Conservation (phyloP, 257 asterid species). For the Solanum arcanum region DNA sequence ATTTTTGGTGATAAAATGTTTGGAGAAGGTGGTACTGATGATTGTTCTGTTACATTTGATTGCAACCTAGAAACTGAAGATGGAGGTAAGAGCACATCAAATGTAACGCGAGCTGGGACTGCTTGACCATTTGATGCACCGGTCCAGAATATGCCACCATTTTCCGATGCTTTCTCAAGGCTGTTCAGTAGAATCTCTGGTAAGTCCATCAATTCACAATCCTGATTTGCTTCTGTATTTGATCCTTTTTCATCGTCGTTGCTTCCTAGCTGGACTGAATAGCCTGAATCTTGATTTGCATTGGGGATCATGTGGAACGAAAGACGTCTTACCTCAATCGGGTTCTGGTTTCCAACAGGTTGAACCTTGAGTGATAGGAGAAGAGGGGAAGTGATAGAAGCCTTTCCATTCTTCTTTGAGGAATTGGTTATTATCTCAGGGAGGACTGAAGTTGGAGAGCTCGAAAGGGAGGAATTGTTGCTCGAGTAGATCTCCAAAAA, state of each 20-base stretch:
- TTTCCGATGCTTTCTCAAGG: slow-evolving; percentile 3
- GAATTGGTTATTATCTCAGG: slow-evolving; percentile 18
- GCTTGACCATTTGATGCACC: background rate
- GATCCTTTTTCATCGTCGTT: background rate
- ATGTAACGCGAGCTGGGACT: slow-evolving; percentile 6
- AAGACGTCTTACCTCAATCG: slow-evolving; percentile 61
- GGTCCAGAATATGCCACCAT: slow-evolving; percentile 7
- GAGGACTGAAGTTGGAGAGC: slow-evolving; percentile 84
- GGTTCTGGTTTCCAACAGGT: slow-evolving; percentile 57
- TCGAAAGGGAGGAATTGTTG: slow-evolving; percentile 16
- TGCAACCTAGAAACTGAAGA: slow-evolving; percentile 16
- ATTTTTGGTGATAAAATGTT: background rate
- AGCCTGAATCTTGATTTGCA: slow-evolving; percentile 27
- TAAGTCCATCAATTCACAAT: slow-evolving; percentile 17
- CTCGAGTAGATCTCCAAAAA: slow-evolving; percentile 29
- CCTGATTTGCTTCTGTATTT: slow-evolving; percentile 1
- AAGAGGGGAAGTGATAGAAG: slow-evolving; percentile 38
- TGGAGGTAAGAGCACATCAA: slow-evolving; percentile 16
- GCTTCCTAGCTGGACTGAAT: slow-evolving; percentile 8
- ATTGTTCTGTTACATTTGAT: background rate
- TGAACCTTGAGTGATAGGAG: slow-evolving; percentile 49
- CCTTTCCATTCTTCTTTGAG: slow-evolving; percentile 15
- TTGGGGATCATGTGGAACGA: slow-evolving; percentile 66
- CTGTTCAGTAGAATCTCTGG: background rate
- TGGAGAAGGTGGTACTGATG: background rate